Conservation (phyloP, 177 flowering plant species). For the Vitis hybrid region DNA sequence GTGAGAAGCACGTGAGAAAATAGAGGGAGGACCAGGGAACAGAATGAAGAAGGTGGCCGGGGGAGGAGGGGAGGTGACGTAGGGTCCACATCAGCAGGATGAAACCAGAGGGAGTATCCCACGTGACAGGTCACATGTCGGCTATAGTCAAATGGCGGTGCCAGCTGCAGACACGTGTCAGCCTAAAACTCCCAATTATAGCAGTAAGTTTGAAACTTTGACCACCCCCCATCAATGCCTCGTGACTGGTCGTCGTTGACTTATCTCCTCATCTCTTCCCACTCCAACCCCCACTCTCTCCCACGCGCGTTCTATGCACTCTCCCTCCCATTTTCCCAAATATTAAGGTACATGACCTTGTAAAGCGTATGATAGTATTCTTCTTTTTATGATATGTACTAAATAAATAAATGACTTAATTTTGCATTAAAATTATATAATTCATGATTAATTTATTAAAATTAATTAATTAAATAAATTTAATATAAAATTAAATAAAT, state of each 20-base stretch:
- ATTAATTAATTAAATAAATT: too few species aligned
- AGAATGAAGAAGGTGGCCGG: background rate
- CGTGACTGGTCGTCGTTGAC: conserved; percentile 14
- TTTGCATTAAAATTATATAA: too few species aligned
- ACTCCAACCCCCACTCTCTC: background rate
- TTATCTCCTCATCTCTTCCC: background rate
- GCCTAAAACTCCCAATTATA: conserved; percentile 5
- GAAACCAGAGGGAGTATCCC: conserved; percentile 9
- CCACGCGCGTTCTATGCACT: background rate
- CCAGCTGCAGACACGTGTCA: conserved; percentile 37
- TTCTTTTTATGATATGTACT: too few species aligned
- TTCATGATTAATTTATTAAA: too few species aligned
- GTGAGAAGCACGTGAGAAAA: background rate
- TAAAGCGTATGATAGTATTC: too few species aligned
- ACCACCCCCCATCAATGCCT: conserved; percentile 16
- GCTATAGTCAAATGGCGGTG: conserved; percentile 65
- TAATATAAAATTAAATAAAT: too few species aligned
- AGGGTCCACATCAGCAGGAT: background rate
- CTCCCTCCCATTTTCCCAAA: background rate
- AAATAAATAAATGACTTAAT: too few species aligned
- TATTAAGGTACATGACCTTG: too few species aligned
- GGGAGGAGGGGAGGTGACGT: too few species aligned
- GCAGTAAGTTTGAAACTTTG: conserved; percentile 26
- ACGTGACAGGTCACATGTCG: conserved; percentile 33
- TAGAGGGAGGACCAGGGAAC: too few species aligned